Evolutionary conservation across 2,329 filamentous ascomycete species (phyloP).

Genomic region (Cordyceps javanica): DNA sequence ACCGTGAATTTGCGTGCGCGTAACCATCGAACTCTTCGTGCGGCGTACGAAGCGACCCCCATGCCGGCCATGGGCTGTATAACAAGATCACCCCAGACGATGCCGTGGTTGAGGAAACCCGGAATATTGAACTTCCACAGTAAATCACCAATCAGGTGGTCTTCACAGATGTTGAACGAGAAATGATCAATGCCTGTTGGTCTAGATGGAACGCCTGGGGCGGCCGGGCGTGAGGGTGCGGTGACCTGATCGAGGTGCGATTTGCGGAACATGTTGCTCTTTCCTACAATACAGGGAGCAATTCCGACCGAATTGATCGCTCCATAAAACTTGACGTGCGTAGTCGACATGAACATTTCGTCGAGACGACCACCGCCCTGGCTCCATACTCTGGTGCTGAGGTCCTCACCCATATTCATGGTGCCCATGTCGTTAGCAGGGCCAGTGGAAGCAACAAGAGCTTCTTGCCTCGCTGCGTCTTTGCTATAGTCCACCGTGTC

Average conservation of each 20-base stretch:
- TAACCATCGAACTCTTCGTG: conserved; percentile 80
- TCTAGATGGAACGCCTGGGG: conserved; percentile 34
- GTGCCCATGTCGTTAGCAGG: conserved; percentile 20
- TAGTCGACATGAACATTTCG: conserved; percentile 88
- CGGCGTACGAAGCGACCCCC: conserved; percentile 69
- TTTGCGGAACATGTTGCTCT: conserved; percentile 97
- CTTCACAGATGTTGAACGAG: conserved; percentile 93
- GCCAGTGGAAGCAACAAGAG: conserved; percentile 29
- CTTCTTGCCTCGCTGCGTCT: conserved; percentile 18
- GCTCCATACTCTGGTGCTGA: conserved; percentile 26
- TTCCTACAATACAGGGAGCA: conserved; percentile 90
- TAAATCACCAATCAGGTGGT: conserved; percentile 89
- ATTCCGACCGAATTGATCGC: conserved; percentile 91
- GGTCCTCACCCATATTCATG: conserved; percentile 7
- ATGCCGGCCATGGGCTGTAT: conserved; percentile 86
- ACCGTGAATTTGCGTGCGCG: conserved; percentile 94
- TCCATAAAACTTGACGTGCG: conserved; percentile 95
- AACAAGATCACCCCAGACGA: conserved; percentile 79
- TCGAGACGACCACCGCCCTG: conserved; percentile 76
- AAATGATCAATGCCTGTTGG: conserved; percentile 81
- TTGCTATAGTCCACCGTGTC: conserved; percentile 47
- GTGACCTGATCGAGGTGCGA: conserved; percentile 78
- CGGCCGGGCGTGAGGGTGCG: conserved; percentile 39
- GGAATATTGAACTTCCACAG: conserved; percentile 69
- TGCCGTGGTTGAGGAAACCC: conserved; percentile 69